phyloP scores from a whole-genome alignment of 2,329 filamentous ascomycete genomes.

The Alternaria triticimaculans region DNA sequence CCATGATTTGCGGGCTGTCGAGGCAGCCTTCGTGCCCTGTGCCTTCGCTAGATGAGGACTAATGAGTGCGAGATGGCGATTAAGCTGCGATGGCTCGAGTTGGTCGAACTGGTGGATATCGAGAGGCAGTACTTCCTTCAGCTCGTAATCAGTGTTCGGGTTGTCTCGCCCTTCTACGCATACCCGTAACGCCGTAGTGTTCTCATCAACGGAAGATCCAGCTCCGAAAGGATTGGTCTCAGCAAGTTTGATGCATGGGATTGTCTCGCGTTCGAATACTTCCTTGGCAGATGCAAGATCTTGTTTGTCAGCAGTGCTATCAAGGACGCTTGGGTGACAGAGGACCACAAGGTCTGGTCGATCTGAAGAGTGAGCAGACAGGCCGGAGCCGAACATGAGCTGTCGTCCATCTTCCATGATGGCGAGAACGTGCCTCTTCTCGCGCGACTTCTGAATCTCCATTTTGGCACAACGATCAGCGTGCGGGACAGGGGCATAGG shows the following conservation, averaged over 20 bases:
- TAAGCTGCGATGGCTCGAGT: conserved; percentile 46
- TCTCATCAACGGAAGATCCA: conserved; percentile 25
- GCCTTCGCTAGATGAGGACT: conserved; percentile 29
- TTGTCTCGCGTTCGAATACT: conserved; percentile 28
- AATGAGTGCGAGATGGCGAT: conserved; percentile 47
- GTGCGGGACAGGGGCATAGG: conserved; percentile 37
- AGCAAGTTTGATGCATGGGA: conserved; percentile 43
- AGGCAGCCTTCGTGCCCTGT: not conserved
- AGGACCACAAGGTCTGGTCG: conserved; percentile 43
- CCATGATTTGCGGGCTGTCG: conserved; percentile 6
- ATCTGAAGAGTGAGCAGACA: conserved; percentile 3
- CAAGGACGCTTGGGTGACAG: conserved; percentile 30
- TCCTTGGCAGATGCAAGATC: conserved; percentile 30
- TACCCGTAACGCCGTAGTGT: conserved; percentile 30
- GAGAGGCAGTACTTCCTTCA: conserved; percentile 42
- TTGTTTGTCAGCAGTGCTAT: conserved; percentile 19
- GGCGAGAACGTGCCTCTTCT: conserved; percentile 17
- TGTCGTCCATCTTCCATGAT: conserved; percentile 35
- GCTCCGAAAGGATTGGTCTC: conserved; percentile 35
- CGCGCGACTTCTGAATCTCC: conserved; percentile 13
- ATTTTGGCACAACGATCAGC: conserved; percentile 35
- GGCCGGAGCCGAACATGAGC: conserved; percentile 25
- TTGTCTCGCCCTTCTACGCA: conserved; percentile 40
- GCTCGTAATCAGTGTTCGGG: conserved; percentile 27
- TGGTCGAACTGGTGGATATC: conserved; percentile 42